Base-by-base conservation (phyloP, 441 rosid genomes). In the Populus hybrid region DNA sequence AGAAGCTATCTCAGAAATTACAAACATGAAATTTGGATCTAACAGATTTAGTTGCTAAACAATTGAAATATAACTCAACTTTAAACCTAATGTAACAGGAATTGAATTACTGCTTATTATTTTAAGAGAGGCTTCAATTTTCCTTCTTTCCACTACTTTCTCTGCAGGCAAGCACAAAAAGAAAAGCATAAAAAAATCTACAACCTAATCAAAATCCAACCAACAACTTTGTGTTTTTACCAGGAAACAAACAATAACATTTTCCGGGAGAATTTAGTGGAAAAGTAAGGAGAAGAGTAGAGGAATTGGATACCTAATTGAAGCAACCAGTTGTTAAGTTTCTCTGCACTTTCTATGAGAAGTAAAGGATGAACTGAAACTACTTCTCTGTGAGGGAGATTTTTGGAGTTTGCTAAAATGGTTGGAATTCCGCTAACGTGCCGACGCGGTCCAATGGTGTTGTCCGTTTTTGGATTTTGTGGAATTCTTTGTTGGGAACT, bases 381-480 rank as follows among this genome's bases (percentile, higher is more conserved):
- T 21, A 23, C 16, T 40, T 35, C 28, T 23, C 11, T 21, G 30
- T 4, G 4, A 0, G 46, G 36, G 26, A 65, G 3, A 40, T 7
- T 73, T 28, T 18, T 35, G 67, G 38, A 71, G 77, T 75, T 18
- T 63, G 64, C 35, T 35, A 70, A 66, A 26, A 26, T 3, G 57
- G 72, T 23, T 4, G 16, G 70, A 11, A 9, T 69, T 8, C 71
- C 82, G 81, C 87, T 84, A 82, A 70, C 32, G 71, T 85, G 68
- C 32, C 61, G 67, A 85, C 87, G 87, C 81, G 87, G 86, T 21
- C 84, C 83, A 82, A 78, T 84, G 61, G 42, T 10, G 46, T 61
- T 69, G 20, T n/a, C 11, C 18, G 3, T 16, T 74, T 83, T 24
- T 34, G 86, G 86, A 86, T 85, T 78, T 59, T 50, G 50, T 59